A percentile compares a stretch with the other conserved stretches of the same genome.
Evolutionary conservation across 768 basidiomycete genomes (phyloP).

Genomic region (Solioccasus polychromus): DNA sequence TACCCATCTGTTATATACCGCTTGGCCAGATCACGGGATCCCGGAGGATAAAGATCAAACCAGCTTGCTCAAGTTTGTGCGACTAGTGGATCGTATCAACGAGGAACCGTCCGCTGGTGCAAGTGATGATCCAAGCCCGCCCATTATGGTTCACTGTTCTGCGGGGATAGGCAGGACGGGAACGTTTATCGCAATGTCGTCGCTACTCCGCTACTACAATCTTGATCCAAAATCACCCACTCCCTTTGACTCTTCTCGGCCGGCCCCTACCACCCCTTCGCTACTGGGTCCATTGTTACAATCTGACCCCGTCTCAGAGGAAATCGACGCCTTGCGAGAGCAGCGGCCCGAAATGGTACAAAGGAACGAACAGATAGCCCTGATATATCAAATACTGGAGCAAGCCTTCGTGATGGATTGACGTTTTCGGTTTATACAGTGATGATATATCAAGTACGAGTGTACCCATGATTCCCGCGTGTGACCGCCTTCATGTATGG

Average conservation of each 20-base stretch:
- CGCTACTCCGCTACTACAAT: conserved; percentile 63
- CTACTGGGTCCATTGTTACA: conserved; percentile 58
- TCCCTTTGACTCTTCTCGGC: conserved; percentile 23
- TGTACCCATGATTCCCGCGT: neutral
- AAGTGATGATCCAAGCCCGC: conserved; percentile 57
- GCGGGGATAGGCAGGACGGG: conserved; percentile 89
- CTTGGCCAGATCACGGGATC: conserved; percentile 88
- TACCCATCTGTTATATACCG: conserved; percentile 67
- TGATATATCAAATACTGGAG: conserved; percentile 62
- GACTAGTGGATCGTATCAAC: conserved; percentile 63
- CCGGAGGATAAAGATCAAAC: conserved; percentile 57
- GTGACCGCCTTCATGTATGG: no score
- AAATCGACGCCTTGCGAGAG: conserved; percentile 76
- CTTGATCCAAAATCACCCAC: conserved; percentile 30
- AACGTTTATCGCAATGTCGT: conserved; percentile 77
- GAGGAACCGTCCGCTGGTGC: conserved; percentile 34
- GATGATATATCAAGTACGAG: no score
- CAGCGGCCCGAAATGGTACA: conserved; percentile 84
- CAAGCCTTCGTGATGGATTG: conserved; percentile 22
- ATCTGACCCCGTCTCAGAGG: conserved; percentile 57
- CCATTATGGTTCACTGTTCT: conserved; percentile 79
- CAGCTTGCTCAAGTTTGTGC: conserved; percentile 59
- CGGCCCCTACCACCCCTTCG: conserved; percentile 38
- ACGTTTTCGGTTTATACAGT: conserved; percentile 1
- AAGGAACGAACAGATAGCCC: conserved; percentile 56